Evolutionary conservation across 1,284 basidiomycete genomes (phyloP).

Genomic region (Fomitopsis palustris): DNA sequence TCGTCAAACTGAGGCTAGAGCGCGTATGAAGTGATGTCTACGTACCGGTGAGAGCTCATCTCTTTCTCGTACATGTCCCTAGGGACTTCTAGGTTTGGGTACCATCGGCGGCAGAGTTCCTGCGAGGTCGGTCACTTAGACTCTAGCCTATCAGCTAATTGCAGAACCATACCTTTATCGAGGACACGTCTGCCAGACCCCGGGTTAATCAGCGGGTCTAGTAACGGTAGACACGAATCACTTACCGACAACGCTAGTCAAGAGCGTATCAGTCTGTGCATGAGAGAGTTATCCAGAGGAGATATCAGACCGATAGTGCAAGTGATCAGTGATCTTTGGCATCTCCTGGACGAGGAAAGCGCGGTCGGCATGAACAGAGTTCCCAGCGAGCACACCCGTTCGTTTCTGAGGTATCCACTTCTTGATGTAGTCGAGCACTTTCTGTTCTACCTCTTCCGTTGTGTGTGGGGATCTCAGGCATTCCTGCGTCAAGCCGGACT

Average conservation of each 20-base stretch:
- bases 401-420: slow-evolving; percentile 65
- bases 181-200: slow-evolving; percentile 63
- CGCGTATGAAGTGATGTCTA: slow-evolving; percentile 9
- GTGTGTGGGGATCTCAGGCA: slow-evolving; percentile 63
- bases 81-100: slow-evolving; percentile 32
- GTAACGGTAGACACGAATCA: neutral
- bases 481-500: slow-evolving; percentile 73
- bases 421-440: slow-evolving; percentile 67
- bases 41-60: slow-evolving; percentile 43
- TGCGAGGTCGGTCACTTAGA: slow-evolving; percentile 25
- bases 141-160: neutral
- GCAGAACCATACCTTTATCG: slow-evolving; percentile 57
- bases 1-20: neutral
- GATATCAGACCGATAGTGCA: slow-evolving; percentile 68
- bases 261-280: neutral
- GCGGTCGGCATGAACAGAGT: slow-evolving; percentile 77
- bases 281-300: neutral
- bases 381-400: slow-evolving; percentile 73
- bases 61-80: slow-evolving; percentile 32
- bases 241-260: slow-evolving; percentile 19
- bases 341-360: slow-evolving; percentile 71
- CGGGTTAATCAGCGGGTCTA: neutral
- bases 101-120: slow-evolving; percentile 78
- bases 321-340: slow-evolving; percentile 70
- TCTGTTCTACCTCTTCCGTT: slow-evolving; percentile 48